Evolutionary conservation across 345 rosid genomes (phyloP), one percentile per base, ranked within the genome.

Genomic region (Cardamine chenopodiifolia): DNA sequence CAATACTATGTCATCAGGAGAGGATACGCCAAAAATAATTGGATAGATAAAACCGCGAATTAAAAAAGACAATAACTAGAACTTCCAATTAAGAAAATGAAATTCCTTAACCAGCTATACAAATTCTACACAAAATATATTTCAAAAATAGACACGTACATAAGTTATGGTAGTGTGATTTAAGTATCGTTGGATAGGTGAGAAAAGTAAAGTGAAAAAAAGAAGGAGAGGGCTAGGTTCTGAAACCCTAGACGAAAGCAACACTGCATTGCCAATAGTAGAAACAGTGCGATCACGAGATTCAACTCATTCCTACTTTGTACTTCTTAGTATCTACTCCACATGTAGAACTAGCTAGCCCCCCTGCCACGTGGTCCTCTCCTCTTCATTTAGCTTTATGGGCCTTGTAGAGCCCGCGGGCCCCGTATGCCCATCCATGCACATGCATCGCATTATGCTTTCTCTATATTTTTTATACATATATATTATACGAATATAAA

Each of bases 191-290:
- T 23, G 32, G 47, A 67, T 60, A 67, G 32, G 74, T 60, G 62
- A 58, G 68, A 68, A 60, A 68, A 62, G 49, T 59, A 68, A 67
- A 67, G 62, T 26, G 61, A 14, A 6, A 2, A 15, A 4, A 26
- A 7, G 35, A 32, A 31, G 1, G 37, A 14, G 10, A 69, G 23
- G 70, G 58, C 23, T 76, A 76, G 80, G 78, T 3, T 44, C 75
- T 76, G 80, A 77, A 77, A 64, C 76, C 80, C 80, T 77, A 77
- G 80, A 62, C 1, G 76, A 77, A 70, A 37, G 80, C 66, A 77
- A 77, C 59, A 55, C 52, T 62, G 66, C 80, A 56, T 49, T 70
- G 29, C 71, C 76, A 77, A 70, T 77, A 70, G 67, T 77, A 70
- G 71, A 70, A 77, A 70, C 72, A 77, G 80, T 70, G 70, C 20